phyloP scores from a whole-genome alignment of 2,329 filamentous ascomycete genomes.

The Diaporthe sp. region DNA sequence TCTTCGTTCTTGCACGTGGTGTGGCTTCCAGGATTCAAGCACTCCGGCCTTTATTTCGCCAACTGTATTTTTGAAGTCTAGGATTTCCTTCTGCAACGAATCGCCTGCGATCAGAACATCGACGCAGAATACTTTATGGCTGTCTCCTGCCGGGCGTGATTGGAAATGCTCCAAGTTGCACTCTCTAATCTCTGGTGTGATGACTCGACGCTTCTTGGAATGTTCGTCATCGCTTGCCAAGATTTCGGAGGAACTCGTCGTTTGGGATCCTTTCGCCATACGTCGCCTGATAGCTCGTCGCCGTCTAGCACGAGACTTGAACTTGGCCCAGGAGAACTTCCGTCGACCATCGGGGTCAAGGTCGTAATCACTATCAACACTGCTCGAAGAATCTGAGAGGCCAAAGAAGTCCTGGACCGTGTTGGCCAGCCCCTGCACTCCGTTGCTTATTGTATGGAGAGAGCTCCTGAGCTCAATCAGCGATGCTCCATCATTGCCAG shows the following conservation, averaged over 20 bases:
- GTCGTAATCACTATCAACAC: not conserved
- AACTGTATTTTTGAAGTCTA: rapidly evolving
- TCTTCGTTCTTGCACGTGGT: too few species aligned
- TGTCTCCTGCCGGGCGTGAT: not conserved
- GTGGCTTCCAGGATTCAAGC: not conserved
- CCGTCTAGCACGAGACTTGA: not conserved
- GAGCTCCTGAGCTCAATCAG: not conserved
- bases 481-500: rapidly evolving
- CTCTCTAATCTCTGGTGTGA: not conserved
- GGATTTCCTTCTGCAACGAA: not conserved
- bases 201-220: not conserved
- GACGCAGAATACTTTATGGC: not conserved
- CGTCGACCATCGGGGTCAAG: not conserved
- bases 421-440: not conserved
- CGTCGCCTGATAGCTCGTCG: not conserved
- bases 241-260: too few species aligned
- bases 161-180: not conserved
- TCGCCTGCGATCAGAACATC: not conserved
- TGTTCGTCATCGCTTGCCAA: too few species aligned
- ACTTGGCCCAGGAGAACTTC: not conserved
- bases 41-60: not conserved
- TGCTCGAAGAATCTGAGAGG: not conserved
- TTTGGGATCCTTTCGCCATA: not conserved
- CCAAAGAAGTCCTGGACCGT: not conserved
- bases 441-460: not conserved